Evolutionary conservation across 805 yeast genomes (phyloP).

Genomic region (Pachysolen tannophilus): DNA sequence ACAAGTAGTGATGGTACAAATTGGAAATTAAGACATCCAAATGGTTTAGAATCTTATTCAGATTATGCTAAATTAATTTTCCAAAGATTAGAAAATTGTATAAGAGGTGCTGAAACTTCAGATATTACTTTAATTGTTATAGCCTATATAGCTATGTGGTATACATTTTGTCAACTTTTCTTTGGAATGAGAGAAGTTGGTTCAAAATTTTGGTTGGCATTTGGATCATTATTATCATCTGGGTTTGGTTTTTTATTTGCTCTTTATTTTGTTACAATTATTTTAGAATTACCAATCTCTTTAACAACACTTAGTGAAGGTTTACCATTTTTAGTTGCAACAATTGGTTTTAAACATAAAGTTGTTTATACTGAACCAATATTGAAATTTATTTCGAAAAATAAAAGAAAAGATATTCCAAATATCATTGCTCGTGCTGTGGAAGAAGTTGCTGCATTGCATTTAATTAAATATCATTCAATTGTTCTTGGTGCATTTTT

Average conservation of each 20-base stretch:
- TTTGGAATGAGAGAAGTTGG: constrained; percentile 70
- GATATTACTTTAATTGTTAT: constrained; percentile 72
- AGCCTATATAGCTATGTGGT: constrained; percentile 85
- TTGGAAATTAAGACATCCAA: constrained; percentile 56
- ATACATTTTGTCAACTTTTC: constrained; percentile 69
- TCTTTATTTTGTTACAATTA: constrained; percentile 48
- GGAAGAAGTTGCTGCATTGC: constrained; percentile 30
- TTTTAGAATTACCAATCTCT: constrained; percentile 55
- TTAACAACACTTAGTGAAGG: constrained; percentile 80
- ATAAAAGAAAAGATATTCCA: constrained; percentile 20
- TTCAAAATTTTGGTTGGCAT: constrained; percentile 81
- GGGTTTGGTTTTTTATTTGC: constrained; percentile 82
- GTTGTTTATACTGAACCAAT: constrained; percentile 61
- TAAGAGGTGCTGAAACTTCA: constrained; percentile 73
- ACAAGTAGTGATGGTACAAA: constrained; percentile 33
- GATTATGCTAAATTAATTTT: constrained; percentile 38
- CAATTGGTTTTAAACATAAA: constrained; percentile 87
- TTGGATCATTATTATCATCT: constrained; percentile 71
- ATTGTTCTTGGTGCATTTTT: constrained; percentile 65
- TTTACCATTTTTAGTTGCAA: constrained; percentile 85
- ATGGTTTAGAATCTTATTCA: constrained; percentile 47
- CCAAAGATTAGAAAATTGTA: constrained; percentile 32
- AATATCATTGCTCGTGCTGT: constrained; percentile 23
- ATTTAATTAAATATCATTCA: constrained; percentile 66
- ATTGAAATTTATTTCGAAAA: constrained; percentile 28